Evolutionary conservation across 2,329 filamentous ascomycete genomes (phyloP), one percentile per base, ranked within the genome.

Genomic region (Pestalotiopsis sp.): DNA sequence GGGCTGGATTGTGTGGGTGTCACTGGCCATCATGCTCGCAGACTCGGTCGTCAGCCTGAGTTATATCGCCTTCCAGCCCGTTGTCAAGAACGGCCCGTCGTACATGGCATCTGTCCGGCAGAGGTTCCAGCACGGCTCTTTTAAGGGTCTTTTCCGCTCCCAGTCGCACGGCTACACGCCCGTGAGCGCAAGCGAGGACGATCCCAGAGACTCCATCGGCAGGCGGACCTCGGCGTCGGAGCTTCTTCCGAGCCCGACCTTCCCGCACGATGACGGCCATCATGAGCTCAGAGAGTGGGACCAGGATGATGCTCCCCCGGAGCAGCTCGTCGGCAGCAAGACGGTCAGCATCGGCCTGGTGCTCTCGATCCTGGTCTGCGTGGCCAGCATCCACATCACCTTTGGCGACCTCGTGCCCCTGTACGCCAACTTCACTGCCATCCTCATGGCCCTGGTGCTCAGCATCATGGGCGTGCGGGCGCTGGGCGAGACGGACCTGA

Each of bases 1-100:
- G 81, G 96, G 95, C 52, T 99, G 96, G 96, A 98, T 99, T 70
- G 93, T 99, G 0, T 99, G 96, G 96, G 86, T 97, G 2, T 97
- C 94, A 41, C 83, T 99, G 38, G 93, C 96, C 3, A 98, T 99
- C 73, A 99, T 99, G 96, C 86, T 99, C 31, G 93, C 93, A 25
- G 96, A 99, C 80, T 94, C 95, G 0, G 86, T 99, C 3, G 88
- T 98, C 71, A 98, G 93, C 75, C 87, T 99, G 11, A 90, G 92
- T 1, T 94, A 95, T 84, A 87, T 98, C 56, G 84, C 92, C 1
- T 72, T 92, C 2, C 88, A 88, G 3, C 91, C 93, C 0, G 71
- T 92, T 0, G 78, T 92, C 23, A 80, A 80, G 13, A 80, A 87
- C 72, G 82, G 78, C 1, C 75, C 77, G 1, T 65, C 71, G 60